These are phyloP conservation scores for Saturnispora zaruensis DNA, from an alignment of 805 yeast genomes.

Conservation along the genomic window DNA sequence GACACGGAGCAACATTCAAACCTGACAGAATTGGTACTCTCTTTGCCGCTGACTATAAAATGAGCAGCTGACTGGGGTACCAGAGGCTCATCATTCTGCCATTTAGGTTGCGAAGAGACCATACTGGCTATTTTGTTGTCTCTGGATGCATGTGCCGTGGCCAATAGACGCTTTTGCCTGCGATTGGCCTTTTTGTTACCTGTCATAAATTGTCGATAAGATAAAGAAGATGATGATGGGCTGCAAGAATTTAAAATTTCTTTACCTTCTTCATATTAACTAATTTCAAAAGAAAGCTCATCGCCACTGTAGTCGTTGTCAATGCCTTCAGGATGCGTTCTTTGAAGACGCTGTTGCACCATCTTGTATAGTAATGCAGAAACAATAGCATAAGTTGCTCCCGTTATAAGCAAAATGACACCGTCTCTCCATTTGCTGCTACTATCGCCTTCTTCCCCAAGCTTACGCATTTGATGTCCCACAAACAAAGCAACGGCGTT, in stretches of 20 bases:
- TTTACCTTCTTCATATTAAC: background rate
- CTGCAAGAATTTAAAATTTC: background rate
- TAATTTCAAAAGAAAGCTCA: background rate
- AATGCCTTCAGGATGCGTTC: background rate
- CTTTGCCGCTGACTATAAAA: background rate
- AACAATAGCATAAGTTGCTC: constrained; percentile 44
- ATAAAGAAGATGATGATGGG: background rate
- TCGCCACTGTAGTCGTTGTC: background rate
- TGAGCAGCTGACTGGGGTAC: background rate
- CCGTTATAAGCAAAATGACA: constrained; percentile 50
- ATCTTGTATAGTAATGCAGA: constrained; percentile 60
- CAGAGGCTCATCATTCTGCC: background rate
- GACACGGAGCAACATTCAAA: background rate
- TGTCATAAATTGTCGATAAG: background rate
- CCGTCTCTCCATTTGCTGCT: constrained; percentile 52
- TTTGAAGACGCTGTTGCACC: constrained; percentile 26
- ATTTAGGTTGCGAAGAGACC: background rate
- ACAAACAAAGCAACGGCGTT: constrained; percentile 65
- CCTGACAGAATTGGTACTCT: background rate
- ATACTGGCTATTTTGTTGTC: background rate
- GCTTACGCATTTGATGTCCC: constrained; percentile 62
- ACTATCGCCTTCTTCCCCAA: constrained; percentile 48
- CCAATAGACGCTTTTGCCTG: background rate
- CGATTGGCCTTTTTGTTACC: background rate
- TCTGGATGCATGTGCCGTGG: background rate